phyloP scores from a whole-genome alignment of 805 yeast genomes.

The Wickerhamiella azyma region DNA sequence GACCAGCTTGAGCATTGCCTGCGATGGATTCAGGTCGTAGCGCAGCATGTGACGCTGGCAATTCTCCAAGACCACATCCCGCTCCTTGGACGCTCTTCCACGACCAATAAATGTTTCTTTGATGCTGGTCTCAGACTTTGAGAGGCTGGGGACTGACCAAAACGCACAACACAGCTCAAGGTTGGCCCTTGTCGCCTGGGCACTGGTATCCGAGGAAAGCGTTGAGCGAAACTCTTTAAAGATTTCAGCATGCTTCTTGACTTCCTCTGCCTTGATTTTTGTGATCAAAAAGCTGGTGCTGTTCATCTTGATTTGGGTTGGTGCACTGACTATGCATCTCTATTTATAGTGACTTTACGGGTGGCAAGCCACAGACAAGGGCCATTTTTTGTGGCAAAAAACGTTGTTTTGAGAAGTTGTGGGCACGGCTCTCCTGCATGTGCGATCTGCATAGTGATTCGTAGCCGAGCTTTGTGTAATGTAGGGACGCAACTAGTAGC shows the following conservation, averaged over 20 bases:
- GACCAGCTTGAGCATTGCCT: neutral
- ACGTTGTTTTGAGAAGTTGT: too few relatives aligned
- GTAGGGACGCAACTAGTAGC: too few relatives aligned
- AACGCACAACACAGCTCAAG: neutral
- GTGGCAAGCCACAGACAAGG: too few relatives aligned
- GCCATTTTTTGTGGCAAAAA: too few relatives aligned
- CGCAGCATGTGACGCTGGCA: neutral
- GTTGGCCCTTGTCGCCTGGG: neutral
- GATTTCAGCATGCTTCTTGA: neutral
- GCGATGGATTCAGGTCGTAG: neutral
- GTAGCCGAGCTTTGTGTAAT: too few relatives aligned
- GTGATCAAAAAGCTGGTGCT: too few relatives aligned
- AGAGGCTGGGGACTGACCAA: neutral
- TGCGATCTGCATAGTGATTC: too few relatives aligned
- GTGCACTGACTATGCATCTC: too few relatives aligned
- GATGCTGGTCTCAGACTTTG: neutral
- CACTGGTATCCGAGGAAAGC: neutral
- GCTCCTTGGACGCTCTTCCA: neutral
- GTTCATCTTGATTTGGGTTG: too few relatives aligned
- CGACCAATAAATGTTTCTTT: neutral
- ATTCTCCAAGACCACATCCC: neutral
- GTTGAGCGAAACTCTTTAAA: neutral
- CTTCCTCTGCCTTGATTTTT: neutral
- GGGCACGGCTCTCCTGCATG: too few relatives aligned
- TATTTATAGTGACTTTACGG: too few relatives aligned